A percentile compares a stretch with the other conserved stretches of the same genome.
Conservation (phyloP, 805 yeast species). For the Saturnispora hagleri region DNA sequence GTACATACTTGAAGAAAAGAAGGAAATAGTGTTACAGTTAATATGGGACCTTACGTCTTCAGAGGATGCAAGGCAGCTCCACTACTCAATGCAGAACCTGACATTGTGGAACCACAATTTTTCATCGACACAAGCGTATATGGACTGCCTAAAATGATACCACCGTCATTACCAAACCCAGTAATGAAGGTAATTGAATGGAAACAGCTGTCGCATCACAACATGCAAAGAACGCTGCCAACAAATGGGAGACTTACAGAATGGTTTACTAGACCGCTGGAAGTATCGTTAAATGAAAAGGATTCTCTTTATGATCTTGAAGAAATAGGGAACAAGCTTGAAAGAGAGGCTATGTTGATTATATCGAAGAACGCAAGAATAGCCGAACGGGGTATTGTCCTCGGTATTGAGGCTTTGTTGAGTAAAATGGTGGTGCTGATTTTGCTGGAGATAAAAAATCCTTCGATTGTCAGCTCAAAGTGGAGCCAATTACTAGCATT, state of each 20-base stretch:
- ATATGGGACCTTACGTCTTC: constrained; percentile 2
- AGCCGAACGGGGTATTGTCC: background rate
- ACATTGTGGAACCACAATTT: background rate
- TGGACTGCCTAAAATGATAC: background rate
- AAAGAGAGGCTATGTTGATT: background rate
- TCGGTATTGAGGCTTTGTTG: background rate
- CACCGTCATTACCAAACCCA: constrained; percentile 6
- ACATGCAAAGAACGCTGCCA: background rate
- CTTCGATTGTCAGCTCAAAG: background rate
- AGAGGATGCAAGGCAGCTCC: constrained; percentile 4
- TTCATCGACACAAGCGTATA: background rate
- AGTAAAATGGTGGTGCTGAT: background rate
- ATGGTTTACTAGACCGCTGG: constrained; percentile 5
- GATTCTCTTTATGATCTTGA: background rate
- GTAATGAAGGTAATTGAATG: constrained; percentile 4
- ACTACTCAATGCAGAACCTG: background rate
- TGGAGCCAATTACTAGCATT: background rate
- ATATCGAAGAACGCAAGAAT: background rate
- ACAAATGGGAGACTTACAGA: background rate
- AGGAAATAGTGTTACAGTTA: background rate
- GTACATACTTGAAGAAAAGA: background rate
- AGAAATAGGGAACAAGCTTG: background rate
- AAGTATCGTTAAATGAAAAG: background rate
- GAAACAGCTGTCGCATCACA: constrained; percentile 5
- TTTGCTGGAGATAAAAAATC: background rate